phyloP scores from a whole-genome alignment of 768 basidiomycete genomes.

The Suillus clintonianus region DNA sequence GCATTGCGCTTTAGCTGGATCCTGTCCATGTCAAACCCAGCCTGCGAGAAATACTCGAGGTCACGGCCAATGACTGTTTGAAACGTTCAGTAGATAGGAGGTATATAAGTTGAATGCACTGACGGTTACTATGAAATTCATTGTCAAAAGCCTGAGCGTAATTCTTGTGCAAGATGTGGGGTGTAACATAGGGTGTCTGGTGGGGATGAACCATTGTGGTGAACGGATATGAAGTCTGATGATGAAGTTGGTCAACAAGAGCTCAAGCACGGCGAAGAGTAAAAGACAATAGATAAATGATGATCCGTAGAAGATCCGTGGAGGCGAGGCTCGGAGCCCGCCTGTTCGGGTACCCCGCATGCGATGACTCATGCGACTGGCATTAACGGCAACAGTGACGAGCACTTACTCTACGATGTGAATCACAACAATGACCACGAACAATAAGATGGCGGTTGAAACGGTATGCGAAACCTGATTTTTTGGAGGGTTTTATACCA shows the following conservation, averaged over 20 bases:
- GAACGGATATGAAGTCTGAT: conserved; percentile 9
- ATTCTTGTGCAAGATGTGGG: conserved; percentile 85
- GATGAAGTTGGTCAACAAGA: conserved; percentile 3
- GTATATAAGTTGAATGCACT: conserved; percentile 26
- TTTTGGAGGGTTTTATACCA: conserved; percentile 26
- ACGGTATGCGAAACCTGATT: background rate
- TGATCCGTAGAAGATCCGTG: background rate
- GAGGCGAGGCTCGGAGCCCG: conserved; percentile 4
- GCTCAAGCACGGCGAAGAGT: conserved; percentile 5
- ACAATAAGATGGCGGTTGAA: conserved; percentile 7
- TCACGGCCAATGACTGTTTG: conserved; percentile 84
- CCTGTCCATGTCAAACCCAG: conserved; percentile 98
- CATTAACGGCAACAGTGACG: background rate
- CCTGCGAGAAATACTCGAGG: conserved; percentile 96
- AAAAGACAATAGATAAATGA: conserved; percentile 24
- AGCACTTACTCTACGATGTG: conserved; percentile 20
- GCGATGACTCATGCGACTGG: background rate
- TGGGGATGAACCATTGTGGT: conserved; percentile 65
- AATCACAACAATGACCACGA: background rate
- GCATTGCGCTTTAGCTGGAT: conserved; percentile 96
- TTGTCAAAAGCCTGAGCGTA: conserved; percentile 76
- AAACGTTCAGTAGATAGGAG: conserved; percentile 11
- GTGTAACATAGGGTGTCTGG: conserved; percentile 84
- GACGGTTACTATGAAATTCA: conserved; percentile 61
- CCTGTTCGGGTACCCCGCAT: background rate